phyloP scores from a whole-genome alignment of 2,329 filamentous ascomycete species.

The Macroventuria anomochaeta region DNA sequence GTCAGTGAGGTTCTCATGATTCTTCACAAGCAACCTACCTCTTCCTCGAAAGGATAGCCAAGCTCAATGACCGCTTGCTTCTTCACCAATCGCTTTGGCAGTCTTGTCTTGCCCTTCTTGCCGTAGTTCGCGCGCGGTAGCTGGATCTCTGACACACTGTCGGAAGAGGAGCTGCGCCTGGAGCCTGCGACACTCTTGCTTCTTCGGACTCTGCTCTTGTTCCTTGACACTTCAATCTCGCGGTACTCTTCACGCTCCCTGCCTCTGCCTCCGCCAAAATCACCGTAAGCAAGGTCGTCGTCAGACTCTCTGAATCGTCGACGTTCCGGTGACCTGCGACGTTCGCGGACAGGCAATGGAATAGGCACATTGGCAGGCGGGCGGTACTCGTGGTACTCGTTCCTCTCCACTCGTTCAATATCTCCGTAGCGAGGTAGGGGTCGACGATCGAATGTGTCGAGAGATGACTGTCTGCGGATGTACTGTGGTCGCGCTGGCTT shows the following conservation, averaged over 20 bases:
- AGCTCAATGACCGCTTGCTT: constrained; percentile 82
- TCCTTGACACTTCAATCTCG: constrained; percentile 57
- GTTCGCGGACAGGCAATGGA: constrained; percentile 64
- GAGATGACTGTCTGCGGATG: constrained; percentile 81
- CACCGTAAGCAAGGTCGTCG: constrained; percentile 65
- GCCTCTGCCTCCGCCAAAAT: constrained; percentile 35
- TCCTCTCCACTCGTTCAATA: constrained; percentile 60
- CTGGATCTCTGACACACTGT: constrained; percentile 50
- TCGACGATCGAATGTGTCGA: constrained; percentile 87
- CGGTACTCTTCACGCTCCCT: constrained; percentile 54
- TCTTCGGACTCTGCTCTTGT: constrained; percentile 49
- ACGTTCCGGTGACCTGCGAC: constrained; percentile 54
- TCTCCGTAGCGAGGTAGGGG: constrained; percentile 65
- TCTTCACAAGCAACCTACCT: constrained; percentile 61
- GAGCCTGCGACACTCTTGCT: constrained; percentile 42
- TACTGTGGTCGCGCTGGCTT: constrained; percentile 68
- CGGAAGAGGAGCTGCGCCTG: constrained; percentile 49
- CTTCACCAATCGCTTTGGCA: constrained; percentile 80
- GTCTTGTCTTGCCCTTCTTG: constrained; percentile 83
- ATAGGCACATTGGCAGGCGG: constrained; percentile 73
- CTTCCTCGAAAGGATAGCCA: constrained; percentile 85
- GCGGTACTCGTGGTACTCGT: constrained; percentile 59
- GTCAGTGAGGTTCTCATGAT: constrained; percentile 35
- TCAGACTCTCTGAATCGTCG: constrained; percentile 71
- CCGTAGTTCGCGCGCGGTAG: constrained; percentile 45